phyloP scores from a whole-genome alignment of 2,329 filamentous ascomycete species.

The Cytospora piceicola region DNA sequence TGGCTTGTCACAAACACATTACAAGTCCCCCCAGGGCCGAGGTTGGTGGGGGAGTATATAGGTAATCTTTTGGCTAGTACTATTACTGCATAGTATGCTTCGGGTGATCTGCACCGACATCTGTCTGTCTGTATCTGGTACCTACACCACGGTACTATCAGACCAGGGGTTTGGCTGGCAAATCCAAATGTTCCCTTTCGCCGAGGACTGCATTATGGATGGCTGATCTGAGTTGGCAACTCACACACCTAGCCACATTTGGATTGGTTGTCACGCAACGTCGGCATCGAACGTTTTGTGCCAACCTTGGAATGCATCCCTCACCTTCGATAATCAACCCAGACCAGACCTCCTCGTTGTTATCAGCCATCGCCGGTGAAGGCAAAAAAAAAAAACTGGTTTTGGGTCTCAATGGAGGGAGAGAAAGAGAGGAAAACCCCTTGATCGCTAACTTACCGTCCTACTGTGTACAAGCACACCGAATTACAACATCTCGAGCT shows the following conservation, averaged over 20 bases:
- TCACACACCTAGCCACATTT: slow-evolving; percentile 18
- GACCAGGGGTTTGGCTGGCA: neutral
- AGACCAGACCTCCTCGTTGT: neutral
- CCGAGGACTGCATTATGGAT: slow-evolving; percentile 21
- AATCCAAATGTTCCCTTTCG: slow-evolving; percentile 8
- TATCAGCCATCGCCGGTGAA: neutral
- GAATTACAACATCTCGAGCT: neutral
- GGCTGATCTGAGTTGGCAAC: slow-evolving; percentile 26
- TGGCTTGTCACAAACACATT: neutral
- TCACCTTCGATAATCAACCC: neutral
- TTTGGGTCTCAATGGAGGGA: neutral
- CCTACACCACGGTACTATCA: too few species aligned
- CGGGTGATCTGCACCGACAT: slow-evolving; percentile 2
- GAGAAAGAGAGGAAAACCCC: neutral
- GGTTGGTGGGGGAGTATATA: neutral
- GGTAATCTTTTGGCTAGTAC: neutral
- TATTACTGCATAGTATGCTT: neutral
- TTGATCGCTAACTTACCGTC: neutral
- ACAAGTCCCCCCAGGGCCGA: neutral
- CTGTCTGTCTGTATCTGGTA: neutral
- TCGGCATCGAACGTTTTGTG: slow-evolving; percentile 8
- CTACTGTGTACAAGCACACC: too few species aligned
- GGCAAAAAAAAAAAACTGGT: too few species aligned
- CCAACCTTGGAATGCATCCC: neutral
- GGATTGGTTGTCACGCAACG: slow-evolving; percentile 24